Percentiles rank a stretch among this genome's conserved stretches.
Evolutionary conservation across 2,329 filamentous ascomycete genomes (phyloP).

Genomic region (Mariannaea sp.): DNA sequence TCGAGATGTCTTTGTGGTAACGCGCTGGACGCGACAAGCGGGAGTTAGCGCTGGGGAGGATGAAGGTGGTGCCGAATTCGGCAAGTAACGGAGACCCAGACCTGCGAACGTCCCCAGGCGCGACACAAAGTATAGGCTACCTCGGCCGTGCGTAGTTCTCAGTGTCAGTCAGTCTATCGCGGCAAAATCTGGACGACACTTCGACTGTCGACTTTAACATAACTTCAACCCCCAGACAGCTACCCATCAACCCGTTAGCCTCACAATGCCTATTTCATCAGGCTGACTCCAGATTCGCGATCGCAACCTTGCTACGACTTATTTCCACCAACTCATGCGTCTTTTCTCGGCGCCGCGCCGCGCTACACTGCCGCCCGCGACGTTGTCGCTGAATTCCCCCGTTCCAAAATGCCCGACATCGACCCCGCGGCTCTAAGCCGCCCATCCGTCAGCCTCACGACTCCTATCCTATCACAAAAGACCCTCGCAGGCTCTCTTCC

Average conservation of each 20-base stretch:
- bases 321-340: conserved; percentile 52
- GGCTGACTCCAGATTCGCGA: conserved; percentile 45
- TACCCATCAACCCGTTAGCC: conserved; percentile 48
- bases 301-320: conserved; percentile 47
- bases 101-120: neutral
- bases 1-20: conserved; percentile 23
- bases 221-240: conserved; percentile 35
- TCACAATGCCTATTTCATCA: conserved; percentile 52
- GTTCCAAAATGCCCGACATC: conserved; percentile 66
- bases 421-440: conserved; percentile 71
- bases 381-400: conserved; percentile 41
- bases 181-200: conserved; percentile 46
- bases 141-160: conserved; percentile 27
- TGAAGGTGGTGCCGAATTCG: conserved; percentile 21
- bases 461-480: conserved; percentile 63
- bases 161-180: conserved; percentile 33
- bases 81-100: conserved; percentile 30
- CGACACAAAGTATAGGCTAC: conserved; percentile 34
- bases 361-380: conserved; percentile 55
- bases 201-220: conserved; percentile 36
- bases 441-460: conserved; percentile 61
- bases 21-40: conserved; percentile 39
- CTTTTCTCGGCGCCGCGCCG: conserved; percentile 49
- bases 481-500: conserved; percentile 59
- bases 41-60: conserved; percentile 26